A percentile compares a stretch with the other conserved stretches of the same genome.
phyloP scores from a whole-genome alignment of 495 filamentous ascomycete genomes.

The Sabuloglossum arenarium region DNA sequence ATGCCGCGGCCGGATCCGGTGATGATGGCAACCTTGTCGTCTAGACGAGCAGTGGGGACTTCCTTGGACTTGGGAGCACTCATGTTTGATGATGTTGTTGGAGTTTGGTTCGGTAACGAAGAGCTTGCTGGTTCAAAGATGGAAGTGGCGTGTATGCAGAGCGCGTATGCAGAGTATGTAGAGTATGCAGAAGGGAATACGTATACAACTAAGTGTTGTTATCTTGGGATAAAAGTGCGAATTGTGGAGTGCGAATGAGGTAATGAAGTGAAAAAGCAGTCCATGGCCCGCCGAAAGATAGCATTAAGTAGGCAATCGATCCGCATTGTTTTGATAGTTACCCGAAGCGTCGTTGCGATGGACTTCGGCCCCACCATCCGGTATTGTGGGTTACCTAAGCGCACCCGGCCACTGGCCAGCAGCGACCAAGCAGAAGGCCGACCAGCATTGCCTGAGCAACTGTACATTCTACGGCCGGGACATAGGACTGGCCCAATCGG shows the following conservation, averaged over 20 bases:
- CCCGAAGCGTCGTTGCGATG: background rate
- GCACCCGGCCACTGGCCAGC: background rate
- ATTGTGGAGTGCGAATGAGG: background rate
- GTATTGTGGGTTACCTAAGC: background rate
- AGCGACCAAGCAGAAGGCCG: too few species aligned
- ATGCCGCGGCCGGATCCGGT: conserved; percentile 31
- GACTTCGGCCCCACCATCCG: background rate
- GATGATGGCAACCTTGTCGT: conserved; percentile 24
- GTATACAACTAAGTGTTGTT: too few species aligned
- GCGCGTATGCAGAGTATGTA: too few species aligned
- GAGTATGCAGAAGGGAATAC: too few species aligned
- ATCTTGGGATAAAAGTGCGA: too few species aligned
- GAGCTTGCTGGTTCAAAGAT: too few species aligned
- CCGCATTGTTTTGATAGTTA: background rate
- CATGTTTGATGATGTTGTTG: background rate
- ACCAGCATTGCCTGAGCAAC: too few species aligned
- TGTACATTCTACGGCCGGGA: too few species aligned
- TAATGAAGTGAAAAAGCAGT: background rate
- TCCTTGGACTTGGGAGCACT: background rate
- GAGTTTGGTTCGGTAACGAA: background rate
- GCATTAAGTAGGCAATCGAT: background rate
- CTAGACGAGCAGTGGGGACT: conserved; percentile 4
- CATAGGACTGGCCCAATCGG: too few species aligned
- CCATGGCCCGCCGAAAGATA: background rate
- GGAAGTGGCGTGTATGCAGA: background rate